Evolutionary conservation across 2,329 filamentous ascomycete species (phyloP), one percentile per base, ranked within the genome.

Genomic region (Colletotrichum viniferum): DNA sequence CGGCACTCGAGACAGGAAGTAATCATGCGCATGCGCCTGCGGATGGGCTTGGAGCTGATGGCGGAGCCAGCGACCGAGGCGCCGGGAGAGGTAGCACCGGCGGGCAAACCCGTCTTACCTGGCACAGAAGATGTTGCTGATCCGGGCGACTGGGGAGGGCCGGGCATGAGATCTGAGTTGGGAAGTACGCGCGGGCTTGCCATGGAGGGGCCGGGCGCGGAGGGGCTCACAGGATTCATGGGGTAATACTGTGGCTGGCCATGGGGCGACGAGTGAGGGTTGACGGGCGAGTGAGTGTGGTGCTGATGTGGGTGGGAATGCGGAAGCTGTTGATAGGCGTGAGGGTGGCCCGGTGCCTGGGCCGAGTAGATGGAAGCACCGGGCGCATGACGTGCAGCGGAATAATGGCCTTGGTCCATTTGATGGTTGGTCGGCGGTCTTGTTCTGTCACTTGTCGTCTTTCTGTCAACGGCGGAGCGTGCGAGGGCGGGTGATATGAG

Each of bases 1-100:
- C 94, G 90, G 81, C 93, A 95, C 82, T 94, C 91, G 38, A 93
- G 88, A 81, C 92, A 95, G 32, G 91, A 93, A 76, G 90, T 90
- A 82, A 94, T 93, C 87, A 93, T 90, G 80, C 91, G 88, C 86
- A 93, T 90, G 77, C 92, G 87, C 60, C 92, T 86, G 36, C 90
- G 87, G 75, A 92, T 90, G 4, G 86, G 86, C 76, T 85, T 88
- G 63, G 80, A 73, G 32, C 63, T 60, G 26, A 71, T 18, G 21
- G 61, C 62, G 34, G 55, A n/a, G 16, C 60, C 71, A 12, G 71
- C 43, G 14, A 28, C 61, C n/a, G 71, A 69, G 43, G 65, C 60
- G n/a, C 38, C 61, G 21, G 65, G 74, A 21, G 74, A 76, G 30
- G 65, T 14, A 38, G 64, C 34, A 32, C 48, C 7, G n/a, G 55